Evolutionary conservation across 768 basidiomycete species (phyloP).

Genomic region (Lactifluus echinatus): DNA sequence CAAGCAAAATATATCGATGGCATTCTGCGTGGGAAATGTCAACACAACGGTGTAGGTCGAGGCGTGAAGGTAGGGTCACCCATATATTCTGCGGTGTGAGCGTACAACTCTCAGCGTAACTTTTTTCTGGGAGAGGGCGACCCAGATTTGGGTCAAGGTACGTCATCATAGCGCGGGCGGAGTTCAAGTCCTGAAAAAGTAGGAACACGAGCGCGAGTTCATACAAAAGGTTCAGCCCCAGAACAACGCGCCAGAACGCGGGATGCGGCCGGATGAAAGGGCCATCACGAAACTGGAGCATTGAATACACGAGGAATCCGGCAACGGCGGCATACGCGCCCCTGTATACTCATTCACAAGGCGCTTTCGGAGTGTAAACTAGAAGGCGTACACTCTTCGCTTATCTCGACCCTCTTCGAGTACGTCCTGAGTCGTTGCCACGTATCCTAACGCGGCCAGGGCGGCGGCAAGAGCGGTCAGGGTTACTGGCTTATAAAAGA

Average conservation of each 20-base stretch:
- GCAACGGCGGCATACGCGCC: constrained; percentile 69
- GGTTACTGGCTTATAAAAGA: constrained; percentile 81
- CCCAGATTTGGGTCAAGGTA: constrained; percentile 67
- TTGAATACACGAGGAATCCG: constrained; percentile 72
- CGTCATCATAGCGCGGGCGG: constrained; percentile 71
- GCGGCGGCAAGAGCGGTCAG: constrained; percentile 63
- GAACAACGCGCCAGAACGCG: constrained; percentile 72
- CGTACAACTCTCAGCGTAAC: constrained; percentile 74
- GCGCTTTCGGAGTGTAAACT: neutral
- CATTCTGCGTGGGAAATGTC: constrained; percentile 39
- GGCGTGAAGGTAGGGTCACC: constrained; percentile 35
- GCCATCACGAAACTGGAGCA: constrained; percentile 85
- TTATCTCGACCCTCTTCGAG: constrained; percentile 78
- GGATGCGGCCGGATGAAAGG: constrained; percentile 86
- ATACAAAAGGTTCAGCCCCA: constrained; percentile 78
- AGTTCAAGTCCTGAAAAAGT: constrained; percentile 75
- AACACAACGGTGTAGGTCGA: neutral
- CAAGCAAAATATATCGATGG: constrained; percentile 79
- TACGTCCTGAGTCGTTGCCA: constrained; percentile 79
- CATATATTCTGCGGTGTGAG: constrained; percentile 55
- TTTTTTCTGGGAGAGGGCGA: constrained; percentile 71
- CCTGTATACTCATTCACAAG: constrained; percentile 30
- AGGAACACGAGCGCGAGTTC: constrained; percentile 77
- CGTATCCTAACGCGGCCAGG: constrained; percentile 63
- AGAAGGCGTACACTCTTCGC: constrained; percentile 55